These are phyloP conservation scores for Populus hybrid DNA, from an alignment of 441 rosid genomes.

Conservation along the genomic window DNA sequence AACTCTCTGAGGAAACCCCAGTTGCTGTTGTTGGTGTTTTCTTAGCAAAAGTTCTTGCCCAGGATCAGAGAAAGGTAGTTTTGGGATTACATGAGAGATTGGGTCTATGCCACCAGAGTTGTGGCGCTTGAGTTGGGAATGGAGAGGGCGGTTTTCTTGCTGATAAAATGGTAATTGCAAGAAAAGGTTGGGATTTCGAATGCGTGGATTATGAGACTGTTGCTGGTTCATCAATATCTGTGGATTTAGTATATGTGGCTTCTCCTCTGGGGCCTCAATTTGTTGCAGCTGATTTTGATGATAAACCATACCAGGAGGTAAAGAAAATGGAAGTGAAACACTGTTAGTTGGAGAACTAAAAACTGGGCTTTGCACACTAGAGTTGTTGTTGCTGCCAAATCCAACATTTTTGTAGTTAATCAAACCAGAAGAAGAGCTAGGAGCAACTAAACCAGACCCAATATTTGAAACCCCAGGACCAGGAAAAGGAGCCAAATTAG, in stretches of 20 bases:
- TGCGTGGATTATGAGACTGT: conserved; percentile 24
- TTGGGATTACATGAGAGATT: conserved; percentile 27
- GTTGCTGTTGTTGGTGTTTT: conserved; percentile 33
- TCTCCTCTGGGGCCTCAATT: conserved; percentile 34
- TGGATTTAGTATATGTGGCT: conserved; percentile 39
- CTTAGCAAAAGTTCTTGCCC: conserved; percentile 29
- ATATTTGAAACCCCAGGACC: conserved; percentile 30
- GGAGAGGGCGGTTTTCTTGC: conserved; percentile 35
- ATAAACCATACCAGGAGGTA: conserved; percentile 28
- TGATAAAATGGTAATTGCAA: conserved; percentile 31
- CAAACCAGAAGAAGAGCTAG: conserved; percentile 23
- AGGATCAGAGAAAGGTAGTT: conserved; percentile 32
- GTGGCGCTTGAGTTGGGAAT: conserved; percentile 44
- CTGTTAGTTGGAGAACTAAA: conserved; percentile 24
- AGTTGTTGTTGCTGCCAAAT: conserved; percentile 18
- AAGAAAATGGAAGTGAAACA: conserved; percentile 25
- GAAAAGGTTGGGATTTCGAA: conserved; percentile 38
- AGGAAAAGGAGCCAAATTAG: conserved; percentile 28
- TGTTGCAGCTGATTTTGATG: conserved; percentile 30
- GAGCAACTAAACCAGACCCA: conserved; percentile 17
- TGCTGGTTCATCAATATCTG: conserved; percentile 35
- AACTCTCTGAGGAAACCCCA: conserved; percentile 37
- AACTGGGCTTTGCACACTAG: conserved; percentile 22
- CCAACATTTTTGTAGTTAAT: conserved; percentile 7
- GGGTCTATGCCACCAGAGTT: conserved; percentile 34